Evolutionary conservation across 768 basidiomycete species (phyloP).

Genomic region (Tulasnella sp.): DNA sequence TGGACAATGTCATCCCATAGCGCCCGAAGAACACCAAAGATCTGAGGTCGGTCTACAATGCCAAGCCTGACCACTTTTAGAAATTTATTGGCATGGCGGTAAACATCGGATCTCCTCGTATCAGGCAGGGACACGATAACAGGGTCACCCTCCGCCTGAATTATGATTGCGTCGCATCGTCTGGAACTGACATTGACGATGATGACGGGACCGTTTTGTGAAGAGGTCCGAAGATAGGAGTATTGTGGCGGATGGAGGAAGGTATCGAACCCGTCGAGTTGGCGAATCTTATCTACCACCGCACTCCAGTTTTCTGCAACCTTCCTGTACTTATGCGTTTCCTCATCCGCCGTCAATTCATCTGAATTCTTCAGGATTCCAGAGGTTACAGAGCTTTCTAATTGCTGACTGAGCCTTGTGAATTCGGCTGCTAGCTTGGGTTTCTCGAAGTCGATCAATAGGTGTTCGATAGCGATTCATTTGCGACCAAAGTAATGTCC

Average conservation of each 20-base stretch:
- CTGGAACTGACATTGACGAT: not conserved
- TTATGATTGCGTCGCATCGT: not conserved
- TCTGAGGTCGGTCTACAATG: not conserved
- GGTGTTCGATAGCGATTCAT: not conserved
- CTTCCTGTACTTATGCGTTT: too few species aligned
- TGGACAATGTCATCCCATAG: not conserved
- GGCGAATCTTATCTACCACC: conserved; percentile 1
- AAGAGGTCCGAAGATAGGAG: not conserved
- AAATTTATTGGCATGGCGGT: not conserved
- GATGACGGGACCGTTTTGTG: conserved; percentile 3
- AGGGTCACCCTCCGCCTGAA: not conserved
- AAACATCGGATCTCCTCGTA: not conserved
- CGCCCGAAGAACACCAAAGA: not conserved
- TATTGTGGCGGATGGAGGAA: conserved; percentile 4
- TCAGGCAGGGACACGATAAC: not conserved
- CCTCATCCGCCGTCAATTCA: too few species aligned
- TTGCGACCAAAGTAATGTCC: not conserved
- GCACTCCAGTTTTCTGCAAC: conserved; percentile 2
- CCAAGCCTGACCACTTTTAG: not conserved
- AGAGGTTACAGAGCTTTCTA: not conserved
- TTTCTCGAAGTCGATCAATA: not conserved
- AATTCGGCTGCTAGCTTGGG: not conserved
- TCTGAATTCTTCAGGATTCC: too few species aligned
- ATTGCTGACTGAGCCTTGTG: not conserved
- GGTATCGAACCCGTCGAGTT: conserved; percentile 3